phyloP scores from a whole-genome alignment of 345 rosid genomes.

The Acer campestre region DNA sequence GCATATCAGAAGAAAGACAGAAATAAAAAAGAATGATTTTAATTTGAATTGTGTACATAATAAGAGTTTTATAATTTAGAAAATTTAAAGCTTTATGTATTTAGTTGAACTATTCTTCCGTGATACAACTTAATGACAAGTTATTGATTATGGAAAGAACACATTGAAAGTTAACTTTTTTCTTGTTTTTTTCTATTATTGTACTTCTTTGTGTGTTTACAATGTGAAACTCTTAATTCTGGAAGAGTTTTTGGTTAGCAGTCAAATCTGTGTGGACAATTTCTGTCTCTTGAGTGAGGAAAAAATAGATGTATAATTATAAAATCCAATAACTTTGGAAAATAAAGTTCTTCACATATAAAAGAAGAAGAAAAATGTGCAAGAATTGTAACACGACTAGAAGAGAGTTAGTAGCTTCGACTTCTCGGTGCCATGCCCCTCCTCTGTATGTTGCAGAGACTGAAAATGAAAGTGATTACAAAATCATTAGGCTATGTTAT shows the following conservation, averaged over 20 bases:
- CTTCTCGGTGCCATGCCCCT: conserved; percentile 36
- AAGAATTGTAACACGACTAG: conserved; percentile 34
- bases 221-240: neutral
- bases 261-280: neutral
- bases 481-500: neutral
- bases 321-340: no score
- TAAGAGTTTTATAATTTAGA: neutral
- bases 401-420: conserved; percentile 37
- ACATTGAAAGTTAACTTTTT: neutral
- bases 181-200: neutral
- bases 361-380: conserved; percentile 27
- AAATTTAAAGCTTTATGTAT: no score
- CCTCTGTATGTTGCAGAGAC: neutral
- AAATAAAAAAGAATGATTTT: neutral
- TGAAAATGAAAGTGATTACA: neutral
- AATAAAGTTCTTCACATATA: no score
- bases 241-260: neutral
- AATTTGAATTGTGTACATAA: neutral
- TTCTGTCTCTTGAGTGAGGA: neutral
- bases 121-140: neutral
- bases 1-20: neutral
- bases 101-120: neutral
- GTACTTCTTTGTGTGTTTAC: neutral
- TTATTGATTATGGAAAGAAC: neutral
- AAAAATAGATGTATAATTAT: neutral